Evolutionary conservation across 768 basidiomycete species (phyloP), one percentile per base, ranked within the genome.

Genomic region (Mycena floridula): DNA sequence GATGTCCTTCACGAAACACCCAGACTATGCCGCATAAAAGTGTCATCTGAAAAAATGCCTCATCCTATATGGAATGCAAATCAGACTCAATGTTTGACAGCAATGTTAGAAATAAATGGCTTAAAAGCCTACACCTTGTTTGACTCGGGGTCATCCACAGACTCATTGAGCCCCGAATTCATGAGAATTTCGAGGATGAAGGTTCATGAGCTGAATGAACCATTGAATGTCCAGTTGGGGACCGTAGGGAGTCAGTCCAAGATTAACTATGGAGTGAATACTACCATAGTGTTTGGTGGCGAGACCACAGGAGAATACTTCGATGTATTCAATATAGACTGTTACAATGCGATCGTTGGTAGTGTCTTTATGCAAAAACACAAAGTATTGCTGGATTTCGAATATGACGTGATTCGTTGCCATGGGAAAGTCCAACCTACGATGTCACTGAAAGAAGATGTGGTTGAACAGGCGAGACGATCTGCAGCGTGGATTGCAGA

Each of bases 281-380:
- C 52, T 2, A 8, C 42, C 0, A 21, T 64, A 0, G 3, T 7
- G 2, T 21, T 59, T 3, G 49, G 47, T 7, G 28, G 40, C 0
- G 23, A 54, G 2, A 37, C 45, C 0, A 23, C 13, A 2, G 20
- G 24, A 1, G 26, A 43, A 23, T 66, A 67, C 26, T 47, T 67
- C 2, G 61, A 69, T n/a, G n/a, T n/a, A n/a, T n/a, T n/a, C n/a
- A n/a, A n/a, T n/a, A n/a, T n/a, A n/a, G n/a, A n/a, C n/a, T n/a
- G n/a, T n/a, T 42, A 68, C 43, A 62, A 69, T 25, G 45, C 59
- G 39, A 59, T 71, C 1, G 50, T 71, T 1, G 64, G 69, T 0
- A 64, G 57, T 3, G 61, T 61, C 2, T 70, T 65, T 37, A 60
- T 67, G 53, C 39, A 41, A 0, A 39, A 45, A 16, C 49, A 63